Conservation (phyloP, 495 filamentous ascomycete genomes). For the Gamarada debralockiae region DNA sequence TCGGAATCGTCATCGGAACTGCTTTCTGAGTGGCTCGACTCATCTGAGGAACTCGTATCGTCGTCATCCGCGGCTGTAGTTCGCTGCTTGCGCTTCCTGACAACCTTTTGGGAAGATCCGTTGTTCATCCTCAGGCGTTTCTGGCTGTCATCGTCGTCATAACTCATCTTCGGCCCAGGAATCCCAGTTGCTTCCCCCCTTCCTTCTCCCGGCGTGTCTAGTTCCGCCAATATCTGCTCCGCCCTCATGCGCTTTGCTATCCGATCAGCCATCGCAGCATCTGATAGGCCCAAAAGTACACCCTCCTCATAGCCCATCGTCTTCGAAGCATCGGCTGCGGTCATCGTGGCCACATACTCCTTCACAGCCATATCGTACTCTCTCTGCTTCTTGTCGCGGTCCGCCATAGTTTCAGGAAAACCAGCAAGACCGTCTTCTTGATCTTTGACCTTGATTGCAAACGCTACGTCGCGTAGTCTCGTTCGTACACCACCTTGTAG, state of each 20-base stretch:
- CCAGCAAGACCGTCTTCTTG: slow-evolving; percentile 39
- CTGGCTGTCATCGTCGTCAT: slow-evolving; percentile 13
- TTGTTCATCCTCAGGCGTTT: slow-evolving; percentile 19
- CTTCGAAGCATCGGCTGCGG: slow-evolving; percentile 15
- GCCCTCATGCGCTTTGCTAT: slow-evolving; percentile 22
- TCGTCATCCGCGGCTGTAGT: slow-evolving; percentile 13
- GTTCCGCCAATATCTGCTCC: slow-evolving; percentile 17
- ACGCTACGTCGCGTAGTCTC: slow-evolving; percentile 58
- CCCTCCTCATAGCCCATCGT: slow-evolving; percentile 31
- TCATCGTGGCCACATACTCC: slow-evolving; percentile 19
- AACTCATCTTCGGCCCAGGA: not conserved
- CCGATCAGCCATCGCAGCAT: slow-evolving; percentile 15
- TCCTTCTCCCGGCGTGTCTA: not conserved
- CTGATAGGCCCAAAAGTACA: slow-evolving; percentile 12
- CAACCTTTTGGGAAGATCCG: slow-evolving; percentile 16
- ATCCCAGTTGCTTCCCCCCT: not conserved
- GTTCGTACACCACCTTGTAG: slow-evolving; percentile 63
- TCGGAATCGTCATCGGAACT: slow-evolving; percentile 5
- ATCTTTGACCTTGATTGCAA: slow-evolving; percentile 46
- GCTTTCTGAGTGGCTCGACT: slow-evolving; percentile 13
- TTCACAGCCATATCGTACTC: slow-evolving; percentile 55
- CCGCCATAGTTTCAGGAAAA: slow-evolving; percentile 26
- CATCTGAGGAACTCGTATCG: slow-evolving; percentile 2
- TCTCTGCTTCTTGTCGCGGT: slow-evolving; percentile 5
- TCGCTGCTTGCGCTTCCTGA: slow-evolving; percentile 24